phyloP scores from a whole-genome alignment of 768 basidiomycete species.

The Tricholoma flavovirens region DNA sequence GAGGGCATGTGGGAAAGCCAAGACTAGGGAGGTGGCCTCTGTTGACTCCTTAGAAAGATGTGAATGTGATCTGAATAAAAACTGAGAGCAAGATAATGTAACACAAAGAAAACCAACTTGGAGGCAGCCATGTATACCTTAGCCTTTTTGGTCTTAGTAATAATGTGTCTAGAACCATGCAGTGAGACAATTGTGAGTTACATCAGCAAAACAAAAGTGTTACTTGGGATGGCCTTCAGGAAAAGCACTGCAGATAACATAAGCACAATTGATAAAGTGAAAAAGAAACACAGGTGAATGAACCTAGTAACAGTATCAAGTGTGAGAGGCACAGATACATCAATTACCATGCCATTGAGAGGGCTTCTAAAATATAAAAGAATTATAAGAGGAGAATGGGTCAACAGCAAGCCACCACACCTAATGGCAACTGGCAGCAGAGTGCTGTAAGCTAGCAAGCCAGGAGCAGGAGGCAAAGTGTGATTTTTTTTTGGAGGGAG shows the following conservation, averaged over 20 bases:
- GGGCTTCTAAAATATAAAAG: too few species aligned
- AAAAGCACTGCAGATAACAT: not conserved
- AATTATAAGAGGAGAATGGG: too few species aligned
- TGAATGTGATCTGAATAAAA: too few species aligned
- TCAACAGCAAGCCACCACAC: too few species aligned
- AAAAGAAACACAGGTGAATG: too few species aligned
- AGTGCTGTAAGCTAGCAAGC: too few species aligned
- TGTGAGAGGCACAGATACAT: not conserved
- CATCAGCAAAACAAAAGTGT: not conserved
- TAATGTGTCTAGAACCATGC: not conserved
- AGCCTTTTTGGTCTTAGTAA: not conserved
- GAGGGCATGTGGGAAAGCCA: too few species aligned
- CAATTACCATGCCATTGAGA: too few species aligned
- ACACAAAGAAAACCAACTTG: not conserved
- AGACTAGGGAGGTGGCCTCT: too few species aligned
- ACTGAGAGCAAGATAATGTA: too few species aligned
- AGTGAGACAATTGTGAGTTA: not conserved
- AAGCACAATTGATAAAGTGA: not conserved
- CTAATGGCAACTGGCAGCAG: not conserved
- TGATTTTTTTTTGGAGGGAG: not conserved
- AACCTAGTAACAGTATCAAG: not conserved
- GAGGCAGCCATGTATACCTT: not conserved
- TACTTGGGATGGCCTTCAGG: not conserved
- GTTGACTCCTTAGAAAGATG: too few species aligned
- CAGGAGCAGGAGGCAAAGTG: not conserved